Evolutionary conservation across 108 stramenopile genomes (phyloP).

Genomic region (Nitzschia putrida): DNA sequence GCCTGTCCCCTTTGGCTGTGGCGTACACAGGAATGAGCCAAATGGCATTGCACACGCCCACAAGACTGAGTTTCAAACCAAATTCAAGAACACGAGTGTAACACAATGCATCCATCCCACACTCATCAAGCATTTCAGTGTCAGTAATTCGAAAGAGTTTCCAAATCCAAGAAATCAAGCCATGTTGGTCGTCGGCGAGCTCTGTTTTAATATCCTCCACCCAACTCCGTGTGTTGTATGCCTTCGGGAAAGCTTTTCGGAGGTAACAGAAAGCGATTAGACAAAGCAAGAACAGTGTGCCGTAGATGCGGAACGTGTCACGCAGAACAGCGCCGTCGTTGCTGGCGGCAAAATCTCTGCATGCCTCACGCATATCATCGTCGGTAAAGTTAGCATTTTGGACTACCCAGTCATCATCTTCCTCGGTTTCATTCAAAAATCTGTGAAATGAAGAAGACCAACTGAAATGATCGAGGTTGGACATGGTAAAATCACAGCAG

Average conservation of each 20-base stretch:
- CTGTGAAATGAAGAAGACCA: too few relatives aligned
- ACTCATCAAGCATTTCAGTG: constrained; percentile 54
- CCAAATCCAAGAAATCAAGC: constrained; percentile 64
- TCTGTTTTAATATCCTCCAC: constrained; percentile 36
- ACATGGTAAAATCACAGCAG: too few relatives aligned
- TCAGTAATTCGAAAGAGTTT: constrained; percentile 50
- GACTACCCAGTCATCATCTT: background rate
- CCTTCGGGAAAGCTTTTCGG: constrained; percentile 42
- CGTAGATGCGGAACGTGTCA: constrained; percentile 53
- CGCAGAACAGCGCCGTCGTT: constrained; percentile 21
- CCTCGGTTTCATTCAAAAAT: too few relatives aligned
- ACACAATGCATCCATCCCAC: constrained; percentile 67
- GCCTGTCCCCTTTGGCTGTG: constrained; percentile 17
- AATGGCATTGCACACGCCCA: constrained; percentile 52
- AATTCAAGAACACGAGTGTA: constrained; percentile 53
- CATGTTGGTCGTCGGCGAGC: constrained; percentile 49
- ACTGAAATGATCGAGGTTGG: too few relatives aligned
- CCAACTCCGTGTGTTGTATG: constrained; percentile 58
- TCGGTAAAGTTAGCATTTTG: background rate
- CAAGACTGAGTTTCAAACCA: constrained; percentile 48
- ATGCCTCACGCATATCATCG: background rate
- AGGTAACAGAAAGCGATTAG: constrained; percentile 51
- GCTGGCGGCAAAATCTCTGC: background rate
- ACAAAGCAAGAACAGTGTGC: constrained; percentile 46
- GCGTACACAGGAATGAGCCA: constrained; percentile 50